Evolutionary conservation across 2,329 filamentous ascomycete genomes (phyloP), one percentile per base, ranked within the genome.

Genomic region (Triangularia setosa): DNA sequence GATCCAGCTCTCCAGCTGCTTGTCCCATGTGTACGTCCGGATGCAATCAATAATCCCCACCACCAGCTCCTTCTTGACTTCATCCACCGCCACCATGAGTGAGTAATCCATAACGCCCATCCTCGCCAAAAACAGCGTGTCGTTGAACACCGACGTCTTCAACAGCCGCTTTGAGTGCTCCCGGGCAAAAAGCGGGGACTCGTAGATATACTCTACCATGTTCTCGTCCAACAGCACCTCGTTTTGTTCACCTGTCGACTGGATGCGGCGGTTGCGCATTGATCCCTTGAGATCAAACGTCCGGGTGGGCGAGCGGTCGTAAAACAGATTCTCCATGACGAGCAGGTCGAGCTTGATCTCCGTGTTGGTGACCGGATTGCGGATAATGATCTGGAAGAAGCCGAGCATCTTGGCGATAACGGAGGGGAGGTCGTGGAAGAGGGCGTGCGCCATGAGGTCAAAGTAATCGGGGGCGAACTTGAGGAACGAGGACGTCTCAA

Each of bases 71-170:
- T 94, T 93, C 68, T 88, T 86, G 40, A 84, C 83, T 75, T 97
- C 95, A 72, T 99, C 94, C 54, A 99, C 96, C 0, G 94, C 96
- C 62, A 97, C 93, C 95, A 99, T 99, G 54, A 99, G 84, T 24
- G 90, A 95, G 79, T 99, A 99, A 78, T 99, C 95, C 95, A 99
- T 99, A 62, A 99, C 95, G 72, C 98, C 95, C 74, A 98, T 94
- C 44, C 93, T 88, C 57, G 91, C 93, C 60, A 99, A 80, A 79
- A 98, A 99, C 27, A 99, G 82, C 1, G 96, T 99, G 75, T 99
- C 96, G 74, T 99, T 99, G 88, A 93, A 98, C 2, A 99, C 93
- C 9, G 91, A 95, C 60, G 91, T 91, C 67, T 92, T 87, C 30
- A 99, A 85, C 12, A 98, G 84, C 75, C 96, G 97, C 80, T 97